phyloP scores from a whole-genome alignment of 2,329 filamentous ascomycete species.

The Fusarium fujikuroi region DNA sequence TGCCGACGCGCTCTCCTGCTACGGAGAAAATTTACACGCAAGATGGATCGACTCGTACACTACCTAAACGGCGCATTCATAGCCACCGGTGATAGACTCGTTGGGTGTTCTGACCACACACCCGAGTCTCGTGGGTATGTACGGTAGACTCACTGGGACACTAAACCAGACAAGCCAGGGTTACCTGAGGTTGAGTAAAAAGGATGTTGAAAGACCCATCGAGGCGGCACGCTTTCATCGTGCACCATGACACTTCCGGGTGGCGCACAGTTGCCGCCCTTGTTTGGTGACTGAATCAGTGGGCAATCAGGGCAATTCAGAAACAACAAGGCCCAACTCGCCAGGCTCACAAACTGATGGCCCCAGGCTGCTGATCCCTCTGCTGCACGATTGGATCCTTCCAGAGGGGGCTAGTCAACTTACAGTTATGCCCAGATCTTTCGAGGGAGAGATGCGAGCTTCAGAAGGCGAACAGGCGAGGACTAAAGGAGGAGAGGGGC shows the following conservation, averaged over 20 bases:
- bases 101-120: conserved; percentile 3
- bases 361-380: conserved; percentile 26
- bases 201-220: conserved; percentile 18
- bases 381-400: conserved; percentile 8
- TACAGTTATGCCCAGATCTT: conserved; percentile 18
- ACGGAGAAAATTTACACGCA: conserved; percentile 12
- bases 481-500: background rate
- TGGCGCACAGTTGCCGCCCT: conserved; percentile 41
- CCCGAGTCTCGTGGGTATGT: background rate
- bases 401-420: conserved; percentile 23
- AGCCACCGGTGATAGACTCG: conserved; percentile 4
- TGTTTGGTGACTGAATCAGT: conserved; percentile 41
- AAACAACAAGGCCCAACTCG: conserved; percentile 18
- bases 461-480: conserved; percentile 1
- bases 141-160: conserved; percentile 6
- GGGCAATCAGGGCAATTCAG: conserved; percentile 38
- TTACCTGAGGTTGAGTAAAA: conserved; percentile 1
- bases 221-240: conserved; percentile 18
- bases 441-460: conserved; percentile 22
- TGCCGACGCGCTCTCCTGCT: conserved; percentile 8
- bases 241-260: conserved; percentile 21
- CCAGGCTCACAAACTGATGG: conserved; percentile 13
- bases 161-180: background rate
- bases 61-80: conserved; percentile 11
- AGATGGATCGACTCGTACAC: conserved; percentile 24